Evolutionary conservation across 2,329 filamentous ascomycete species (phyloP).

Genomic region (Trichocomaceae sp.): DNA sequence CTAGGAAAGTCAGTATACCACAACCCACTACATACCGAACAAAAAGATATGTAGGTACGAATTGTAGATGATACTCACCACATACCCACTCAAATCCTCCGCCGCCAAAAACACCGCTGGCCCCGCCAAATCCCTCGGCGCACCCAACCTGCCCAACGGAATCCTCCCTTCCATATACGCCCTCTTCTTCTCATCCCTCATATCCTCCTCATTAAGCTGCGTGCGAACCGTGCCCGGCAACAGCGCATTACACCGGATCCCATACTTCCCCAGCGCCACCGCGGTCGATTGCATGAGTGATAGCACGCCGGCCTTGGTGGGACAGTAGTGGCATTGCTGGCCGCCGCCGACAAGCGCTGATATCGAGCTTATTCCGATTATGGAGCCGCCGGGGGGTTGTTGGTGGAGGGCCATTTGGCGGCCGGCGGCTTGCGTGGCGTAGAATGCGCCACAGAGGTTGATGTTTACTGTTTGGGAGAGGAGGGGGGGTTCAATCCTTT

Average conservation of each 20-base stretch:
- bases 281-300: constrained; percentile 79
- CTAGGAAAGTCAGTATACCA: constrained; percentile 20
- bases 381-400: constrained; percentile 63
- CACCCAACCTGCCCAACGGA: constrained; percentile 67
- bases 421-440: constrained; percentile 76
- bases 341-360: constrained; percentile 57
- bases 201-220: constrained; percentile 75
- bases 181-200: constrained; percentile 65
- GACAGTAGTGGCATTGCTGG: constrained; percentile 76
- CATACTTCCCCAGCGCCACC: constrained; percentile 67
- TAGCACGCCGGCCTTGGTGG: constrained; percentile 76
- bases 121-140: constrained; percentile 67
- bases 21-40: neutral
- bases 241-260: constrained; percentile 75
- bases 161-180: constrained; percentile 75
- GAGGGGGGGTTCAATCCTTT: constrained; percentile 60
- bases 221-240: constrained; percentile 78
- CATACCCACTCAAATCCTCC: constrained; percentile 70
- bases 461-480: constrained; percentile 66
- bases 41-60: neutral
- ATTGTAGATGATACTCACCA: constrained; percentile 38
- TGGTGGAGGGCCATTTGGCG: constrained; percentile 74
- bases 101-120: constrained; percentile 80
- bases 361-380: constrained; percentile 49
- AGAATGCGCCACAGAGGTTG: constrained; percentile 85